Percentiles rank a stretch among this genome's conserved stretches.
Evolutionary conservation across 345 rosid species (phyloP).

Genomic region (Arabidopsis suecica): DNA sequence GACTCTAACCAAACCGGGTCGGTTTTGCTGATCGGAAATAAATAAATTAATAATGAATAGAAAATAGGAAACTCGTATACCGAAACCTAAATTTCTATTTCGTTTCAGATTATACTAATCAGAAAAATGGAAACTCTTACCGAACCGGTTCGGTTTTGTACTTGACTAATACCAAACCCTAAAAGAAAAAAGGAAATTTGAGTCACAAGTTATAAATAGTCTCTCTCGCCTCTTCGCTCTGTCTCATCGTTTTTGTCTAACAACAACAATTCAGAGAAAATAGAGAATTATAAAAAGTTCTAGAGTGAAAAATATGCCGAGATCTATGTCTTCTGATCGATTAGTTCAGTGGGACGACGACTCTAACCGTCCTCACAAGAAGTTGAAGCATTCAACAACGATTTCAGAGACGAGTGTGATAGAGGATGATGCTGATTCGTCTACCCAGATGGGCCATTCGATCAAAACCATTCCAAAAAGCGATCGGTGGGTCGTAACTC

Average conservation of each 20-base stretch:
- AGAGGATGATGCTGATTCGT: constrained; percentile 5
- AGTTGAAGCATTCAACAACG: neutral
- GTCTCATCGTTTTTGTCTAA: neutral
- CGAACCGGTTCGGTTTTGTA: too few relatives aligned
- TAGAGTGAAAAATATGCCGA: neutral
- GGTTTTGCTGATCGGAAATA: too few relatives aligned
- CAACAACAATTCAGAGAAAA: neutral
- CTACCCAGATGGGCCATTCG: neutral
- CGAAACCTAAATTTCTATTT: too few relatives aligned
- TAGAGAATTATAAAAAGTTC: neutral
- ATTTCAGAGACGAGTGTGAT: neutral
- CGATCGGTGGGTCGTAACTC: constrained; percentile 1
- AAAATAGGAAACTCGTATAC: too few relatives aligned
- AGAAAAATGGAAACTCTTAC: too few relatives aligned
- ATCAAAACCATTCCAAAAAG: neutral
- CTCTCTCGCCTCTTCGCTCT: neutral
- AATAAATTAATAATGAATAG: too few relatives aligned
- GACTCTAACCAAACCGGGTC: too few relatives aligned
- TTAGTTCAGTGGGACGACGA: constrained; percentile 6
- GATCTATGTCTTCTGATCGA: neutral
- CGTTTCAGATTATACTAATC: too few relatives aligned
- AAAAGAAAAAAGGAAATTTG: neutral
- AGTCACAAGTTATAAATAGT: constrained; percentile 13
- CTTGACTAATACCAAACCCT: too few relatives aligned
- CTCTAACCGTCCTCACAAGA: constrained; percentile 25